Evolutionary conservation across 257 asterid species (phyloP).

Genomic region (Sherardia arvensis): DNA sequence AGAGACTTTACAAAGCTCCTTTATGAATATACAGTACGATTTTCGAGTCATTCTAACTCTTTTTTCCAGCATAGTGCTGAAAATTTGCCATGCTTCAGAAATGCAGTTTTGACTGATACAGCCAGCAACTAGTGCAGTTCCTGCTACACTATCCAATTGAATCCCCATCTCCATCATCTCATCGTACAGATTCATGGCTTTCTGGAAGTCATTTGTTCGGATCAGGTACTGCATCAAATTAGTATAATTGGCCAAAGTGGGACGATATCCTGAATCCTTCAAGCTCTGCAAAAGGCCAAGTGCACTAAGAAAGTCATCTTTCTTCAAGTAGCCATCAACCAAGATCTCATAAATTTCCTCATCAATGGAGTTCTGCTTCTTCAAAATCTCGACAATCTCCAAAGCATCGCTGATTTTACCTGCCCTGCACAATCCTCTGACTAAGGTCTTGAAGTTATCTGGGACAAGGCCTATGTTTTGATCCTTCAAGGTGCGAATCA

Average conservation of each 20-base stretch:
- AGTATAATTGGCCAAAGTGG: slow-evolving; percentile 46
- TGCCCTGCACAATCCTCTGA: slow-evolving; percentile 66
- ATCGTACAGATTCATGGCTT: slow-evolving; percentile 46
- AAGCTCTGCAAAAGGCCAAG: slow-evolving; percentile 41
- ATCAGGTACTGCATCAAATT: slow-evolving; percentile 59
- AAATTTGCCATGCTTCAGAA: slow-evolving; percentile 50
- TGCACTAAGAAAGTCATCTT: slow-evolving; percentile 47
- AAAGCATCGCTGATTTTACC: slow-evolving; percentile 58
- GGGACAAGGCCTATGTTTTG: slow-evolving; percentile 38
- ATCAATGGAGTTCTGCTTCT: slow-evolving; percentile 37
- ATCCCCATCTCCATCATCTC: slow-evolving; percentile 60
- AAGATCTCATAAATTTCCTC: slow-evolving; percentile 38
- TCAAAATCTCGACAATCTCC: slow-evolving; percentile 72
- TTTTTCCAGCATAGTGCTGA: slow-evolving; percentile 43
- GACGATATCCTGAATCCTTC: slow-evolving; percentile 38
- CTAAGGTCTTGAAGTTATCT: slow-evolving; percentile 39
- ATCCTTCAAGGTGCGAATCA: slow-evolving; percentile 54
- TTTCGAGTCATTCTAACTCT: slow-evolving; percentile 44
- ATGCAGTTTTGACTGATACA: slow-evolving; percentile 44
- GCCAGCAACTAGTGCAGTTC: slow-evolving; percentile 55
- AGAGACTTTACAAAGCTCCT: slow-evolving; percentile 62
- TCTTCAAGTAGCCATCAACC: slow-evolving; percentile 42
- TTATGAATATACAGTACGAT: slow-evolving; percentile 39
- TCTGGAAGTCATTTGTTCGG: slow-evolving; percentile 42
- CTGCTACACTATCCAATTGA: slow-evolving; percentile 47